Conservation (phyloP, 2,329 filamentous ascomycete genomes). For the Trichoderma brevicompactum region DNA sequence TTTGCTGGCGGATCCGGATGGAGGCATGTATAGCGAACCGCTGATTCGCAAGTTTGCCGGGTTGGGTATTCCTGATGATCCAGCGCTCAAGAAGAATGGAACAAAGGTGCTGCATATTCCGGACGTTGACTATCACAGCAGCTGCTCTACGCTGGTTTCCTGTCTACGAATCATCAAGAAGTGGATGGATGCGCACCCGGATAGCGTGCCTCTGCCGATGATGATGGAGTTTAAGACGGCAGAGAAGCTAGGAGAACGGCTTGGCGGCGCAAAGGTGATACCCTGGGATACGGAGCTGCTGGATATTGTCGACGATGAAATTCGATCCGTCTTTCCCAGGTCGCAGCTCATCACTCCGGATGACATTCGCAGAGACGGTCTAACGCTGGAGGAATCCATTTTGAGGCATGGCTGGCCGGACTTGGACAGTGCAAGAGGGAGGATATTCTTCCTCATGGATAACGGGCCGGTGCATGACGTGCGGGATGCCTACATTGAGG, state of each 20-base stretch:
- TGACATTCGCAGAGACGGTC: slow-evolving; percentile 46
- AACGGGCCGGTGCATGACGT: slow-evolving; percentile 49
- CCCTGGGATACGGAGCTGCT: slow-evolving; percentile 50
- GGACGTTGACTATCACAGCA: slow-evolving; percentile 51
- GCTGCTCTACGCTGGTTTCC: slow-evolving; percentile 51
- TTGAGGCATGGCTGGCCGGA: slow-evolving; percentile 54
- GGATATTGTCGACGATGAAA: slow-evolving; percentile 52
- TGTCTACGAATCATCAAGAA: slow-evolving; percentile 49
- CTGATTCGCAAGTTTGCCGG: slow-evolving; percentile 48
- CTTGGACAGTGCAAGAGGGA: slow-evolving; percentile 49
- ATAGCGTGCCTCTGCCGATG: slow-evolving; percentile 52
- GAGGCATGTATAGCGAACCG: slow-evolving; percentile 52
- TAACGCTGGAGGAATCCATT: slow-evolving; percentile 52
- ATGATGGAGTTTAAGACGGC: slow-evolving; percentile 55
- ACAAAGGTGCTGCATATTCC: slow-evolving; percentile 57
- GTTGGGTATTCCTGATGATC: slow-evolving; percentile 45
- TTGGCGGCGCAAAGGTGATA: slow-evolving; percentile 44
- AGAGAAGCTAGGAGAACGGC: slow-evolving; percentile 31
- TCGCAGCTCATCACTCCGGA: slow-evolving; percentile 52
- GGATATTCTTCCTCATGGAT: slow-evolving; percentile 57
- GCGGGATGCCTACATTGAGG: slow-evolving; percentile 46
- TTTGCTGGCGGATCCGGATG: slow-evolving; percentile 52
- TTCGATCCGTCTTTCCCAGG: slow-evolving; percentile 47
- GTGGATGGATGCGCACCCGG: slow-evolving; percentile 50
- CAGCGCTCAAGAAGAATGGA: slow-evolving; percentile 47